Conservation (phyloP, 495 filamentous ascomycete species). For the Penicillium goetzii region DNA sequence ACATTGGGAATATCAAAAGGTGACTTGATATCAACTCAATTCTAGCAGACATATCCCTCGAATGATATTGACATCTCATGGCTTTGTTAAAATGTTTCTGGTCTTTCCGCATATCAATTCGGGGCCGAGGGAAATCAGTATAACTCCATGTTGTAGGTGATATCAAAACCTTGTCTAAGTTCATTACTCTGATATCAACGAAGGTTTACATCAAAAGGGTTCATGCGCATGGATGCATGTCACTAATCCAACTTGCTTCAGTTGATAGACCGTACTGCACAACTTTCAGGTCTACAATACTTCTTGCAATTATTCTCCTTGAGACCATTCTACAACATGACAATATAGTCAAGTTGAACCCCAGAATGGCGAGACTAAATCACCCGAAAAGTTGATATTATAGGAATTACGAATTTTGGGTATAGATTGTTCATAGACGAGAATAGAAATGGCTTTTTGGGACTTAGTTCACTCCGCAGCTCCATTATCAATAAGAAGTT, state of each 20-base stretch:
- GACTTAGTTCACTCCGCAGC: neutral
- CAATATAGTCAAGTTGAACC: neutral
- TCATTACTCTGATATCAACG: neutral
- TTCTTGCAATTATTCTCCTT: neutral
- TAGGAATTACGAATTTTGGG: too few species aligned
- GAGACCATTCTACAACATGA: too few species aligned
- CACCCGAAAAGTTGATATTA: too few species aligned
- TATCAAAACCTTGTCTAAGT: neutral
- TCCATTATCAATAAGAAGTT: neutral
- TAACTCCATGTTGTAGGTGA: neutral
- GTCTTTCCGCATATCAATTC: neutral
- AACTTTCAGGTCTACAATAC: neutral
- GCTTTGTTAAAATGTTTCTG: neutral
- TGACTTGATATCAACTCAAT: neutral
- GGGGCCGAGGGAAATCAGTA: neutral
- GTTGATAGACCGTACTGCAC: neutral
- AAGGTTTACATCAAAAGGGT: neutral
- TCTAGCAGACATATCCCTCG: neutral
- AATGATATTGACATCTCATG: neutral
- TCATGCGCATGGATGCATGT: neutral
- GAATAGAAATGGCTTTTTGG: neutral
- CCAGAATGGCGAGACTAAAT: neutral
- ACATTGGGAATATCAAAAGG: neutral
- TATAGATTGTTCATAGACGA: too few species aligned
- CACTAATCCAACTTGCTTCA: neutral